Evolutionary conservation across 139 green algal genomes (phyloP), one percentile per base, ranked within the genome.

Genomic region (Chlamydomonas asymmetrica): DNA sequence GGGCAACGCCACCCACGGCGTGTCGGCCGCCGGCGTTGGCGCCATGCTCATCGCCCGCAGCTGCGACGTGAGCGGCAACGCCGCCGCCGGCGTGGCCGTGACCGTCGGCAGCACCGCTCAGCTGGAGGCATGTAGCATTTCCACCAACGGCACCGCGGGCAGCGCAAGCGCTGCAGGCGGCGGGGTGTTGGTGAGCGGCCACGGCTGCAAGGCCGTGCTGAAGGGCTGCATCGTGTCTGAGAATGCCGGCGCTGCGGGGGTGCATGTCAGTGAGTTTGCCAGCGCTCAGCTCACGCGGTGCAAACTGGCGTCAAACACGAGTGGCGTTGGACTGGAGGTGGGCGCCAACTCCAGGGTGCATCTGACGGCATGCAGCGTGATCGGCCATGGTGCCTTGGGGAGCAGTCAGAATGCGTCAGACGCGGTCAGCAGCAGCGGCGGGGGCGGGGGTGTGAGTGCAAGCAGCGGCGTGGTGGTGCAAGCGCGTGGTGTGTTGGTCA

Each of bases 21-120:
- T 76, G 29, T 20, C 7, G 5, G 50, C 67, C 22, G 70, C 56
- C 56, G 70, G 70, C 59, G 57, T 76, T 20, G 70, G 70, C 29
- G 67, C 70, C 54, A 76, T 68, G 56, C 56, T 57, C 0, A 57
- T 76, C 3, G 6, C 60, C 20, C 70, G 70, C 7, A 37, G 40
- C 56, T 76, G 70, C 41, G 57, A 68, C 29, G 31, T 48, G 57
- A 9, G 6, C 31, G 20, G 25, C 40, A 76, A 68, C 70, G 56
- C 20, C 5, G 18, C 20, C 10, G 29, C 9, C 40, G 70, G 70
- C 5, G 57, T 76, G 39, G 56, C 32, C 18, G 70, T 76, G 70
- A 57, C 25, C 18, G 70, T 40, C 2, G 57, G 29, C 29, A 57
- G 70, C 41, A 68, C 40, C 39, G 70, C 70, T 23, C 67, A 35